Base-by-base conservation (phyloP, 1,139 yeast genomes). In the Geotrichum candidum region DNA sequence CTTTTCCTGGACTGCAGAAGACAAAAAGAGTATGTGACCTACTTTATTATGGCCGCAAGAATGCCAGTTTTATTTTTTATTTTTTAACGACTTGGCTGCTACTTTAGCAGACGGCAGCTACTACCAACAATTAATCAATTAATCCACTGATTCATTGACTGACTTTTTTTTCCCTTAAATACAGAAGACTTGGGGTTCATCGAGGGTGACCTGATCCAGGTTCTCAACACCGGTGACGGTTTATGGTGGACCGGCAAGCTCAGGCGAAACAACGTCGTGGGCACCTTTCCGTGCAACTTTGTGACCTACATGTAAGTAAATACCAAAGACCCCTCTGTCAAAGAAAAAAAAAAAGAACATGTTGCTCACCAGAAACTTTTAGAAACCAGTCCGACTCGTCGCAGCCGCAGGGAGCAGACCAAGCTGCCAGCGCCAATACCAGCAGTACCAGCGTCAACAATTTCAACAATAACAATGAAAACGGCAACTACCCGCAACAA, bases 211-310 rank as follows among this genome's bases (percentile, higher is more conserved):
- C 77, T 89, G 57, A 88, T 94, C 68, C 96, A 90, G 65, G 96
- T 94, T 4, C 80, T 84, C 56, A 82, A 86, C 67, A 77, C 86
- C 2, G 91, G 94, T 7, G 96, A 92, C 71, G 96, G 96, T 27
- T 85, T 87, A 69, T 90, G 96, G 96, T 91, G 95, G 88, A 88
- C 84, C 69, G 99, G 98, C 1, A 80, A 82, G 65, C 80, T 92
- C 63, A 78, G 86, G 67, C 80, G 98, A 70, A 91, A 90, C 76
- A 88, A 86, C 66, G 84, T 89, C 66, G 85, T 85, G 56, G 99
- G 98, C 0, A 80, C 85, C 60, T 92, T 94, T 69, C 98, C 98
- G 0, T 82, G 86, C 58, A 94, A 90, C 69, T 91, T 87, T 72
- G 97, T 91, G 15, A 85, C 83, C 63, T 71, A 71, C 81, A 54